Evolutionary conservation across 129 eudicot species (phyloP), one percentile per base, ranked within the genome.

Genomic region (Solidago caesia): DNA sequence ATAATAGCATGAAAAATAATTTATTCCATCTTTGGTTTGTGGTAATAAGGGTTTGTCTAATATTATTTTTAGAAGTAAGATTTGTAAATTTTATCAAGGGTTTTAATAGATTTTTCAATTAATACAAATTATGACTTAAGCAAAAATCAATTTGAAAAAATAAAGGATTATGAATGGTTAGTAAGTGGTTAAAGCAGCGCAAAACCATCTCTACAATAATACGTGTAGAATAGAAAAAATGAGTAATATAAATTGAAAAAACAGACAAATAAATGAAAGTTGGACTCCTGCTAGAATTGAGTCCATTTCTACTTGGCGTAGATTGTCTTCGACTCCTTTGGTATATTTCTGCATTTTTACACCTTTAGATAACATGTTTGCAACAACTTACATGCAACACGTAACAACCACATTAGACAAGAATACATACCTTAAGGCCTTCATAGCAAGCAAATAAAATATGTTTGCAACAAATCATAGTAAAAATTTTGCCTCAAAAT

Each of bases 341-440:
- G 98, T 90, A 76, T 94, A 88, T 62, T 94, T 97, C 48, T 97
- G 89, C 81, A 90, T 62, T 82, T 77, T 88, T 60, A 89, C 87
- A 21, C 98, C 98, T 83, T 94, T 90, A 33, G 98, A 90, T 77
- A 94, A 84, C 79, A 94, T 94, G 75, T 84, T 90, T 27, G 98
- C 89, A 46, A 94, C 98, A 47, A 90, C 97, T 97, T 94, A 75
- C 62, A 15, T 16, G 47, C 64, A 67, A 72, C 72, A 75, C 66
- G 42, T 39, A 48, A 72, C 25, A 65, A 75, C 67, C 29, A 58
- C 75, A 69, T 69, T 49, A 73, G 55, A 41, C 55, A 63, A 75
- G 33, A 60, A 75, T 72, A 62, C 13, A 13, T 15, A 44, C 41
- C 12, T 29, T 56, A 63, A 59, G 47, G 9, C 0, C 16, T 71